Evolutionary conservation across 2,329 filamentous ascomycete genomes (phyloP), one percentile per base, ranked within the genome.

Genomic region (Geosmithia flava): DNA sequence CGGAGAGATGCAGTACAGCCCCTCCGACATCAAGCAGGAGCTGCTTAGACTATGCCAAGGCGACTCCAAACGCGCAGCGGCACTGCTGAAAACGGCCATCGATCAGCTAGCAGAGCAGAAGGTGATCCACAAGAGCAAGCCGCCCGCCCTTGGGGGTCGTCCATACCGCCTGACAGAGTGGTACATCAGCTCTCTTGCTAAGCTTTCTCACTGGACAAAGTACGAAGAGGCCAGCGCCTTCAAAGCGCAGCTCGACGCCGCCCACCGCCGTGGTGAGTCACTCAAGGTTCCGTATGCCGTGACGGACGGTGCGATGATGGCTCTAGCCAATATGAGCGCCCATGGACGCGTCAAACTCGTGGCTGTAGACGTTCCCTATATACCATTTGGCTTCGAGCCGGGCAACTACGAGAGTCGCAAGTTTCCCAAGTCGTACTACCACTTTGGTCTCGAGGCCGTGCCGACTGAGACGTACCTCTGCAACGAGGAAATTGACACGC

Each of bases 341-440:
- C 61, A 73, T 46, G 75, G 77, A 3, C 71, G 75, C 41, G 67
- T 88, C 42, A 67, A 59, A 16, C 58, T 85, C 7, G 64, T 71
- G 3, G 68, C 76, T 0, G 58, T 71, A 2, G 68, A 81, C 41
- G 72, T 84, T 5, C 78, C 78, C 1, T 56, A 73, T 46, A 78
- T 85, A 29, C 80, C 81, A 2, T 82, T 85, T 58, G 85, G 85
- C 1, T 84, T 88, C 56, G 75, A 78, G 47, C 81, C 82, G 7
- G 78, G 78, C 16, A 80, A 84, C 53, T 89, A 89, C 61, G 79
- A 85, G 56, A 83, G 80, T 20, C 74, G 83, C 48, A 78, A 78
- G 50, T 81, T 83, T 52, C 76, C 84, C 37, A 82, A 83, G 54
- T 71, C 71, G 33, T 78, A 79, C 54, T 73, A 86, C 46, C 75